phyloP scores from a whole-genome alignment of 179 eudicot species.

The Camellia oleifera region DNA sequence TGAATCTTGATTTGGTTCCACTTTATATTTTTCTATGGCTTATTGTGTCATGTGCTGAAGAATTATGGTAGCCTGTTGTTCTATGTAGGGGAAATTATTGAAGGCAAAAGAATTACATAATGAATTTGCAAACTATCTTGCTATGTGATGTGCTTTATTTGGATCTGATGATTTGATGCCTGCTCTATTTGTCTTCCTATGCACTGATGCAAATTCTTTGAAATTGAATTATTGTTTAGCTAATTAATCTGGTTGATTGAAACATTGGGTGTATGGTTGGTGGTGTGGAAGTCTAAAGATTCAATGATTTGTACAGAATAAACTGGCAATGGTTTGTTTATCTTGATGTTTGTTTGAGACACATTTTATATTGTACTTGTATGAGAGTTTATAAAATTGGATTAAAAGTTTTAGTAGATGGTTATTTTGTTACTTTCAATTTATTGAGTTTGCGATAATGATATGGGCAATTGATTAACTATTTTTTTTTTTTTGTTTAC shows the following conservation, averaged over 20 bases:
- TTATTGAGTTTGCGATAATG: background rate
- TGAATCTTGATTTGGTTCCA: background rate
- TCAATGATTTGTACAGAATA: background rate
- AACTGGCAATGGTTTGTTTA: background rate
- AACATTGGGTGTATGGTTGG: constrained; percentile 27
- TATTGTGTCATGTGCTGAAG: background rate
- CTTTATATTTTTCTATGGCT: background rate
- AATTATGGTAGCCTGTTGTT: background rate
- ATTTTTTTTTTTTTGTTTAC: constrained; percentile 17
- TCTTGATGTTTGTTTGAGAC: background rate
- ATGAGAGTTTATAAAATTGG: background rate
- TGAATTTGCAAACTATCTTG: background rate
- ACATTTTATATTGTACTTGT: background rate
- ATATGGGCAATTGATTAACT: background rate
- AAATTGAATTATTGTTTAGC: background rate
- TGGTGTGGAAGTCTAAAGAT: constrained; percentile 9
- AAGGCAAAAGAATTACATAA: background rate
- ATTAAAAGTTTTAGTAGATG: too few relatives aligned
- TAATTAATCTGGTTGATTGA: constrained; percentile 8
- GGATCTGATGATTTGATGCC: too few relatives aligned
- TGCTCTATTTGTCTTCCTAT: background rate
- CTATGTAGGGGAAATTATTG: background rate
- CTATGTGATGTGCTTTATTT: background rate
- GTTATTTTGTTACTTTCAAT: background rate
- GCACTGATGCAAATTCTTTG: background rate